These are phyloP conservation scores for Pseudogymnoascus sp. DNA, from an alignment of 2,329 filamentous ascomycete species.

Conservation along the genomic window DNA sequence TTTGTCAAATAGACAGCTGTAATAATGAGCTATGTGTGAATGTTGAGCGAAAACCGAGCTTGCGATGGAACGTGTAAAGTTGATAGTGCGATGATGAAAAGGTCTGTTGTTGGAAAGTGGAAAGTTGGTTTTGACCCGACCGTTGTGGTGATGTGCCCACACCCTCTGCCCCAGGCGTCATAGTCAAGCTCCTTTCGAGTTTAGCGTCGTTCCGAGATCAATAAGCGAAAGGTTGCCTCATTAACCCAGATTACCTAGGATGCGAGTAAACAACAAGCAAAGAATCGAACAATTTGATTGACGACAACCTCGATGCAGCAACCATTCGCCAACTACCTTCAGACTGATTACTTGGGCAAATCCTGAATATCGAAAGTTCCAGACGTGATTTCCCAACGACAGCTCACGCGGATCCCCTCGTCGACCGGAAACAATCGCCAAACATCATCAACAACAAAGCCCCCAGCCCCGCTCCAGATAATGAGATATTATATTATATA, in stretches of 20 bases:
- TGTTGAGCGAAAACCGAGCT: conserved; percentile 10
- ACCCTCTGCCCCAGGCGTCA: conserved; percentile 10
- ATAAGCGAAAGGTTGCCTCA: conserved; percentile 14
- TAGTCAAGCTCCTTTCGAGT: conserved; percentile 7
- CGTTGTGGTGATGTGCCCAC: conserved; percentile 11
- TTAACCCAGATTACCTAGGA: conserved; percentile 11
- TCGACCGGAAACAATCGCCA: conserved; percentile 13
- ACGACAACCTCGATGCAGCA: conserved; percentile 11
- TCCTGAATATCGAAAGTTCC: background rate
- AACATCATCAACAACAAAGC: conserved; percentile 13
- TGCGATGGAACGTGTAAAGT: conserved; percentile 5
- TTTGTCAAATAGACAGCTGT: background rate
- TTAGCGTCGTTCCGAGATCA: conserved; percentile 11
- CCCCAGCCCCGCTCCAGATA: conserved; percentile 6
- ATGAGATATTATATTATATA: conserved; percentile 8
- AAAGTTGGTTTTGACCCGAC: conserved; percentile 4
- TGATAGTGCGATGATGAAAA: conserved; percentile 8
- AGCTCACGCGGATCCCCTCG: conserved; percentile 3
- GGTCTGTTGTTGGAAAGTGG: conserved; percentile 7
- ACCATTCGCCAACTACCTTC: background rate
- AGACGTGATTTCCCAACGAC: conserved; percentile 18
- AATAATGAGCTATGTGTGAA: conserved; percentile 26
- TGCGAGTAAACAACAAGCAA: conserved; percentile 14
- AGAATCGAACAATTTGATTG: conserved; percentile 9
- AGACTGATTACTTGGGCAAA: conserved; percentile 5